Evolutionary conservation across 192 early-diverging fungal species (phyloP).

Genomic region (Chytriomyces confervae): DNA sequence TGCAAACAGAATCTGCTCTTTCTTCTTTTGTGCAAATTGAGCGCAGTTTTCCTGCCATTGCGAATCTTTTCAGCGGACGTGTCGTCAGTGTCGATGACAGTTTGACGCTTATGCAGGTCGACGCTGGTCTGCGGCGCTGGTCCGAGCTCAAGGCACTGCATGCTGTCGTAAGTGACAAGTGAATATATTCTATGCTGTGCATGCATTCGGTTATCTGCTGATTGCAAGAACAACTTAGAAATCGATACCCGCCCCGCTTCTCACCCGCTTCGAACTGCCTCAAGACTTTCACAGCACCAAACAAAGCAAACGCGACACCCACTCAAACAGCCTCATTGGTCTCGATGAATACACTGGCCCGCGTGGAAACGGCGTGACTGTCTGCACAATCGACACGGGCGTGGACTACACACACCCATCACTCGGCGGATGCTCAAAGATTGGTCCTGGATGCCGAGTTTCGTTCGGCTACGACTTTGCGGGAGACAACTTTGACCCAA

Average conservation of each 20-base stretch:
- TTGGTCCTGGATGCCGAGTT: constrained; percentile 45
- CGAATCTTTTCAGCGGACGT: no score
- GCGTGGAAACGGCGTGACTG: constrained; percentile 47
- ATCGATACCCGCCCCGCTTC: no score
- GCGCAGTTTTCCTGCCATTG: no score
- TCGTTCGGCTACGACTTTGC: constrained; percentile 44
- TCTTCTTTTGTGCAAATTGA: no score
- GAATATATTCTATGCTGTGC: no score
- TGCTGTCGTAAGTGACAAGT: constrained; percentile 63
- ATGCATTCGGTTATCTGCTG: constrained; percentile 6
- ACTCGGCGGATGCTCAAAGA: constrained; percentile 44
- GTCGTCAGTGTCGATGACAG: no score
- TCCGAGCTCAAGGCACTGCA: neutral
- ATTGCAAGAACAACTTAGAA: no score
- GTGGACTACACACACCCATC: constrained; percentile 58
- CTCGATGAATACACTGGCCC: neutral
- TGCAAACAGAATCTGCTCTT: no score
- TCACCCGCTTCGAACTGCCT: no score
- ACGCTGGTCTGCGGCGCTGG: no score
- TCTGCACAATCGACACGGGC: constrained; percentile 56
- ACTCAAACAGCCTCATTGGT: neutral
- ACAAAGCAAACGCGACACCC: neutral
- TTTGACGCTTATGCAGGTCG: no score
- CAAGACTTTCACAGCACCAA: no score
- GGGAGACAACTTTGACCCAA: constrained; percentile 39